Conservation (phyloP, 805 yeast species). For the Candida sithepensis region DNA sequence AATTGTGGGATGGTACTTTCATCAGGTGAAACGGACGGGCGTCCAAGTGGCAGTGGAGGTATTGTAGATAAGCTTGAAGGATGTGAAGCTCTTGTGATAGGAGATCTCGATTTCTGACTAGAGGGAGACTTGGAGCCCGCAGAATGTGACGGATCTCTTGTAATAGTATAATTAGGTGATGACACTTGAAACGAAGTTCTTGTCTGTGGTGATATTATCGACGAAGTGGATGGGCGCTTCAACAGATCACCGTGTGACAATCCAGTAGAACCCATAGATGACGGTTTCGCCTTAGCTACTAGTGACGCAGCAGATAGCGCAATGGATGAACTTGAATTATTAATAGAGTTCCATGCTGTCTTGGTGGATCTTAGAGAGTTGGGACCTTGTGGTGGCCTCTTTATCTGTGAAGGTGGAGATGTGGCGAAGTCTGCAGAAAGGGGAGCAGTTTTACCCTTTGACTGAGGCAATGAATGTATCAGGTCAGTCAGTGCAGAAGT, state of each 20-base stretch:
- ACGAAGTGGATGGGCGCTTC: not conserved
- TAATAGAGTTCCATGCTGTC: constrained; percentile 28
- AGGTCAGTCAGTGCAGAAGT: not conserved
- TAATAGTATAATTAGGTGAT: not conserved
- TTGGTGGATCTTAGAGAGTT: constrained; percentile 4
- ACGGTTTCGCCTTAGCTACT: constrained; percentile 32
- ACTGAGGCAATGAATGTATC: not conserved
- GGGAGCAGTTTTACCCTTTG: not conserved
- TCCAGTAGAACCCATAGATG: constrained; percentile 16
- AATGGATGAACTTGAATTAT: constrained; percentile 26
- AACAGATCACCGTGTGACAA: not conserved
- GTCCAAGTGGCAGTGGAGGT: not conserved
- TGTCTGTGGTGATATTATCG: not conserved
- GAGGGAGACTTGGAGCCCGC: not conserved
- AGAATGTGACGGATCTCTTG: not conserved
- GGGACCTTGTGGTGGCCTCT: not conserved
- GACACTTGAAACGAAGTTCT: not conserved
- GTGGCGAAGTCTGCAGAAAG: constrained; percentile 1
- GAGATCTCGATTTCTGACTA: not conserved
- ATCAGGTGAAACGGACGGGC: not conserved
- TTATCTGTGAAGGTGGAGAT: not conserved
- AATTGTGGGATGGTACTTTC: not conserved
- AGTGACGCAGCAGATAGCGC: constrained; percentile 35
- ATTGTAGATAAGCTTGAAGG: not conserved
- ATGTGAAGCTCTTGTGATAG: not conserved